phyloP scores from a whole-genome alignment of 106 monocot genomes.

The Acorus gramineus region DNA sequence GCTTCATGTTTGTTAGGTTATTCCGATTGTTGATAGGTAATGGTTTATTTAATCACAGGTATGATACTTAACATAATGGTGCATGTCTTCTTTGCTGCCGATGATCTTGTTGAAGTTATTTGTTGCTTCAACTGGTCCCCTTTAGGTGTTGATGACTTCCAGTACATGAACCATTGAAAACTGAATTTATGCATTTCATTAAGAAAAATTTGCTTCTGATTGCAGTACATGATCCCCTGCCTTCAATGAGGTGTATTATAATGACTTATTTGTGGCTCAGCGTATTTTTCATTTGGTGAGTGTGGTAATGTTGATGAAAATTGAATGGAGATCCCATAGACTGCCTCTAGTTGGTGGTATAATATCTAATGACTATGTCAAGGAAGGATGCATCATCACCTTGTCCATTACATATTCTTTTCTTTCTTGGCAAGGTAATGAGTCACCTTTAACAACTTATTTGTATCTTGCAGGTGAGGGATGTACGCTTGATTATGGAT shows the following conservation, averaged over 20 bases:
- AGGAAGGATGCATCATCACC: too few relatives aligned
- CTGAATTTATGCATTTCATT: constrained; percentile 24
- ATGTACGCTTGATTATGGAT: constrained; percentile 87
- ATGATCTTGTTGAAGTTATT: not conserved
- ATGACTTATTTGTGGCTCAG: not conserved
- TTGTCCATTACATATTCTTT: not conserved
- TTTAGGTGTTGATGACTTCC: constrained; percentile 1
- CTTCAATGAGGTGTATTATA: constrained; percentile 57
- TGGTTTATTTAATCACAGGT: constrained; percentile 32
- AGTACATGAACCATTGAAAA: constrained; percentile 11
- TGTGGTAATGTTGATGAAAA: constrained; percentile 5
- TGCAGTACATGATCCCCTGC: constrained; percentile 48
- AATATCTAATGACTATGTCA: too few relatives aligned
- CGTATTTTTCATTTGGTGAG: not conserved
- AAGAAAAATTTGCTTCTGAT: constrained; percentile 66
- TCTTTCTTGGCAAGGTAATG: not conserved
- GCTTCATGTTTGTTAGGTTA: constrained; percentile 26
- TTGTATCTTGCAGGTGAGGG: constrained; percentile 53
- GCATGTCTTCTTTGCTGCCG: not conserved
- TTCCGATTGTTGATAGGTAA: constrained; percentile 15
- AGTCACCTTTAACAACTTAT: not conserved
- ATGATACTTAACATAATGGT: constrained; percentile 23
- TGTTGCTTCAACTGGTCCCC: not conserved
- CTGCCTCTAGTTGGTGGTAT: too few relatives aligned
- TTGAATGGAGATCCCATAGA: not conserved